Base-by-base conservation (phyloP, 306 rosid genomes). In the Sicyos baderoa region DNA sequence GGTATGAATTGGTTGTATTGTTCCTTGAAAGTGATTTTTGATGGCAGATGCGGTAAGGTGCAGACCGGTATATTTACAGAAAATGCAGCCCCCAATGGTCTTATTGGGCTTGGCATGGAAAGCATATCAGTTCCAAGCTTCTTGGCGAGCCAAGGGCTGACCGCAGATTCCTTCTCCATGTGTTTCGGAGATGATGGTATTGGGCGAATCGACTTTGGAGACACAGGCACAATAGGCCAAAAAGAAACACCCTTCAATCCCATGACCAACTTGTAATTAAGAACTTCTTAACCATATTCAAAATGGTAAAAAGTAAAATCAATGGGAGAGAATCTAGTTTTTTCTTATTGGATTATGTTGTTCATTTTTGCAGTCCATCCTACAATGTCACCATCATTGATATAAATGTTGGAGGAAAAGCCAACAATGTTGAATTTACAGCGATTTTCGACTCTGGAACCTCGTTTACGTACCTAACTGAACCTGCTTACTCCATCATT, bases 361-460 rank as follows among this genome's bases (percentile, higher is more conserved):
- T 25, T 64, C n/a, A n/a, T 80, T 27, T 70, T 61, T 50, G 63
- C 94, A 94, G 97, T 64, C 85, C 80, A 57, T 81, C 84, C 69
- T 94, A 94, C 81, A 85, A 83, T 80, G 67, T 94, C 65, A 80
- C 89, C 42, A 21, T 94, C 77, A 88, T 95, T 62, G 81, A 90
- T 76, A 78, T 87, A 80, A 79, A 48, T 47, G 66, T 86, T 17
- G 92, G 84, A 62, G 77, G 61, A 74, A 76, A 50, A 50, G 75
- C 23, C 51, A 16, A 79, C 19, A 68, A 86, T 78, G 70, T 83
- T 4, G 86, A 79, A 72, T 88, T 88, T 53, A 32, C 79, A 73
- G 88, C 97, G 37, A 82, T 90, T 71, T 88, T 85, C 66, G 96
- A 94, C 84, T 77, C 95, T n/a, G 97, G 97, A 11, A 88, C 95